phyloP scores from a whole-genome alignment of 176 grass and related monocot genomes.

The Raddia distichophylla region DNA sequence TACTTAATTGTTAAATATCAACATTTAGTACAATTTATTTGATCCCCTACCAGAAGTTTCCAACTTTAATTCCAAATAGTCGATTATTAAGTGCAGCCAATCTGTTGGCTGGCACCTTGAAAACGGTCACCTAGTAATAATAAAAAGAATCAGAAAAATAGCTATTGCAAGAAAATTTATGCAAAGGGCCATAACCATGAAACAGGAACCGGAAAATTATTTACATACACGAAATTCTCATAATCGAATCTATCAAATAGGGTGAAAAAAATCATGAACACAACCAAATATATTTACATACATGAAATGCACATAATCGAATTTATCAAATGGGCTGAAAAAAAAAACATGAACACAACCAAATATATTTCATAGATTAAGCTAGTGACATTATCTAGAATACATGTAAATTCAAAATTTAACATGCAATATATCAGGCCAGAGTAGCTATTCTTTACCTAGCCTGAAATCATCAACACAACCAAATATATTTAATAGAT shows the following conservation, averaged over 20 bases:
- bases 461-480: conserved; percentile 3
- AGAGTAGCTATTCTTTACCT: neutral
- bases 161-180: conserved; percentile 18
- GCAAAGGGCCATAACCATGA: neutral
- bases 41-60: conserved; percentile 77
- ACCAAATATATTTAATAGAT: conserved; percentile 9
- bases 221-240: neutral
- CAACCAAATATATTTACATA: conserved; percentile 25
- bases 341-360: neutral
- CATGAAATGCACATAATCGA: neutral
- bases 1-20: conserved; percentile 40
- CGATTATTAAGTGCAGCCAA: conserved; percentile 83
- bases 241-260: conserved; percentile 25
- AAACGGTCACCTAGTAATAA: conserved; percentile 73
- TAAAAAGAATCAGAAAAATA: conserved; percentile 21
- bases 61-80: conserved; percentile 91
- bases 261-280: conserved; percentile 5
- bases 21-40: conserved; percentile 23
- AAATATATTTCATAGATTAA: conserved; percentile 10
- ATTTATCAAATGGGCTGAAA: conserved; percentile 23
- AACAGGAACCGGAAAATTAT: neutral
- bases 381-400: neutral
- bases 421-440: neutral
- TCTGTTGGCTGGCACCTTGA: conserved; percentile 82
- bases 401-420: neutral